Conservation (phyloP, 176 grass and related monocot species). For the Miscanthus lutarioriparius region DNA sequence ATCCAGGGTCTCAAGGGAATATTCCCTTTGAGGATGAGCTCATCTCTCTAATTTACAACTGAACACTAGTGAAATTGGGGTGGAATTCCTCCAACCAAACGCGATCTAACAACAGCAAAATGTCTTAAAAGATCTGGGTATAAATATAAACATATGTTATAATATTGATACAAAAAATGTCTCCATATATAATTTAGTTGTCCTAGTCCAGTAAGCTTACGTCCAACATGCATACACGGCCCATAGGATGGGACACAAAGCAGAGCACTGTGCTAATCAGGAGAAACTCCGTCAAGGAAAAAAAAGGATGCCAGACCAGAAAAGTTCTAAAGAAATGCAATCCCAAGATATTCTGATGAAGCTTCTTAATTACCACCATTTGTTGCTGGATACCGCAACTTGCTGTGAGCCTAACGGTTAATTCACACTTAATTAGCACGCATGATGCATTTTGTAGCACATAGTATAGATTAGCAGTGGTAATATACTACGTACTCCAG, state of each 20-base stretch:
- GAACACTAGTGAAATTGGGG: background rate
- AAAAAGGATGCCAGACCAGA: background rate
- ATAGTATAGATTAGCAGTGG: background rate
- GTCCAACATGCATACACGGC: background rate
- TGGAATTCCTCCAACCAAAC: no score
- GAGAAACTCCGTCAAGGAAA: background rate
- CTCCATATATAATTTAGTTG: background rate
- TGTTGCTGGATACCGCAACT: background rate
- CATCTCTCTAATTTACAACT: background rate
- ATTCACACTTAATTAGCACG: constrained; percentile 43
- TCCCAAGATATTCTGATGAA: constrained; percentile 45
- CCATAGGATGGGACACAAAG: background rate
- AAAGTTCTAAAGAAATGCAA: background rate
- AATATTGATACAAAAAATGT: background rate
- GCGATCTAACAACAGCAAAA: background rate
- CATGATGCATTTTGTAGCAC: background rate
- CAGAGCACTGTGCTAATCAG: background rate
- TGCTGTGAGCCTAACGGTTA: constrained; percentile 21
- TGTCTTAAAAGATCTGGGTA: background rate
- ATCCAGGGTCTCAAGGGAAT: background rate
- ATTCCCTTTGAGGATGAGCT: background rate
- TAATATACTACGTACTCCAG: no score
- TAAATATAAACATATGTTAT: background rate
- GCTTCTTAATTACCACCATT: constrained; percentile 32
- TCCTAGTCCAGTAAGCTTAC: background rate